These are phyloP conservation scores for Tulasnella sp. DNA, from an alignment of 768 basidiomycete genomes.

Conservation along the genomic window DNA sequence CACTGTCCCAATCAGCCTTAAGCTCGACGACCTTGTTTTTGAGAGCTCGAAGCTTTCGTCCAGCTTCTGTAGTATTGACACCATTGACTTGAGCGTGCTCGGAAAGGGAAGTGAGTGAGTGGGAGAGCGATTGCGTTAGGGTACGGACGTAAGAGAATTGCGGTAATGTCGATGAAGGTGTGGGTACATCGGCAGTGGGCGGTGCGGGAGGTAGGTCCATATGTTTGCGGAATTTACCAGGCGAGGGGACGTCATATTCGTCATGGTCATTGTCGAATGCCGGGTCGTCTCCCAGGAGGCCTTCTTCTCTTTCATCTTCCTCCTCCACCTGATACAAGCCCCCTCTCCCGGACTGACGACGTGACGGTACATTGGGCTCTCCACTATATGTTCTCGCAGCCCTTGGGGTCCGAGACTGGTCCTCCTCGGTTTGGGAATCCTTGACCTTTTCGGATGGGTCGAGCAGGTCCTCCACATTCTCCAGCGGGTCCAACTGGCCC, in stretches of 20 bases:
- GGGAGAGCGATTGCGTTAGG: constrained; percentile 67
- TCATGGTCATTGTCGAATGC: constrained; percentile 45
- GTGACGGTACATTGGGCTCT: neutral
- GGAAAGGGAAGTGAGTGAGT: constrained; percentile 70
- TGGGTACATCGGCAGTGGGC: constrained; percentile 43
- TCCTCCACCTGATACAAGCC: constrained; percentile 23
- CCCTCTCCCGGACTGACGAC: constrained; percentile 8
- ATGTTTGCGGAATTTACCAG: constrained; percentile 42
- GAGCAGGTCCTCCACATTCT: constrained; percentile 44
- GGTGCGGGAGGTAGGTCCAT: constrained; percentile 47
- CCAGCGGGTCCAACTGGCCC: constrained; percentile 61
- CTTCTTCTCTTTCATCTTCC: constrained; percentile 19
- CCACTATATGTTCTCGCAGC: neutral
- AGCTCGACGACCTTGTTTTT: constrained; percentile 79
- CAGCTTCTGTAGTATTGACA: constrained; percentile 78
- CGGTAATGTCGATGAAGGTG: constrained; percentile 56
- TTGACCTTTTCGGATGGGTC: constrained; percentile 34
- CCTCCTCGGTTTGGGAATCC: constrained; percentile 5
- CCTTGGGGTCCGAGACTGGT: constrained; percentile 31
- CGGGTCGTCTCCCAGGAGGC: constrained; percentile 34
- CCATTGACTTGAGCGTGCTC: constrained; percentile 88
- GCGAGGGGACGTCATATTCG: constrained; percentile 43
- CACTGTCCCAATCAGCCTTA: constrained; percentile 79
- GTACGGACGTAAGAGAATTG: constrained; percentile 68
- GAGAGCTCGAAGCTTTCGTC: constrained; percentile 77